Conservation (phyloP, 2,329 filamentous ascomycete species). For the Huntiella abstrusa region DNA sequence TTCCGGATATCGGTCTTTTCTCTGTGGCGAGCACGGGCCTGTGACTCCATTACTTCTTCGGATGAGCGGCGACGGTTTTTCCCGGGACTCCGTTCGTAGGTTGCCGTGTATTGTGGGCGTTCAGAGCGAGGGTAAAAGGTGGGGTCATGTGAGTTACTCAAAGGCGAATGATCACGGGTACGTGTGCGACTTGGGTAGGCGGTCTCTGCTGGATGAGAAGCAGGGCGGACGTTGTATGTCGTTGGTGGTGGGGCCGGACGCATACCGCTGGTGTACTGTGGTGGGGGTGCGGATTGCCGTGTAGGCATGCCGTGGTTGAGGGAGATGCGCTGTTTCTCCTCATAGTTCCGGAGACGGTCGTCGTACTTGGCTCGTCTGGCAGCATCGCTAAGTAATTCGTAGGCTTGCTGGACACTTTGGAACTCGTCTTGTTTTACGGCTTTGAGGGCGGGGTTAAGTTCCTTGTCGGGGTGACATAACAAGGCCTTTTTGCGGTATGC, state of each 20-base stretch:
- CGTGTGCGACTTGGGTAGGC: neutral
- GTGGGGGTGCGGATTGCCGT: slow-evolving; percentile 18
- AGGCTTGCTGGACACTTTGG: slow-evolving; percentile 80
- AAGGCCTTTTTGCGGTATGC: slow-evolving; percentile 74
- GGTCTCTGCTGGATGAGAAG: neutral
- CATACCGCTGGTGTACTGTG: neutral
- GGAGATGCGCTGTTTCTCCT: slow-evolving; percentile 17
- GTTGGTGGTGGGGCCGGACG: slow-evolving; percentile 15
- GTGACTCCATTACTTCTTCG: neutral
- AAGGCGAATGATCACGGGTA: neutral
- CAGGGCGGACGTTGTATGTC: slow-evolving; percentile 13
- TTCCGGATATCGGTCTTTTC: slow-evolving; percentile 12
- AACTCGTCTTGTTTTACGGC: slow-evolving; percentile 70
- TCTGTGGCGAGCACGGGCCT: no score
- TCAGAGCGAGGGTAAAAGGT: neutral
- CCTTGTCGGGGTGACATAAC: slow-evolving; percentile 81
- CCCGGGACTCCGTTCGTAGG: slow-evolving; percentile 4
- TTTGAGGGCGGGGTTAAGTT: slow-evolving; percentile 60
- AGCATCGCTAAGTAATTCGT: slow-evolving; percentile 74
- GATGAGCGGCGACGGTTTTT: neutral
- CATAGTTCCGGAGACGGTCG: slow-evolving; percentile 34
- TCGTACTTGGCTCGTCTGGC: slow-evolving; percentile 57
- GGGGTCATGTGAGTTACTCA: neutral
- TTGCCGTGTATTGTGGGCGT: neutral
- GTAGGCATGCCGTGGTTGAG: slow-evolving; percentile 21